Evolutionary conservation across 1,284 basidiomycete genomes (phyloP).

Genomic region (Heterobasidion irregulare): DNA sequence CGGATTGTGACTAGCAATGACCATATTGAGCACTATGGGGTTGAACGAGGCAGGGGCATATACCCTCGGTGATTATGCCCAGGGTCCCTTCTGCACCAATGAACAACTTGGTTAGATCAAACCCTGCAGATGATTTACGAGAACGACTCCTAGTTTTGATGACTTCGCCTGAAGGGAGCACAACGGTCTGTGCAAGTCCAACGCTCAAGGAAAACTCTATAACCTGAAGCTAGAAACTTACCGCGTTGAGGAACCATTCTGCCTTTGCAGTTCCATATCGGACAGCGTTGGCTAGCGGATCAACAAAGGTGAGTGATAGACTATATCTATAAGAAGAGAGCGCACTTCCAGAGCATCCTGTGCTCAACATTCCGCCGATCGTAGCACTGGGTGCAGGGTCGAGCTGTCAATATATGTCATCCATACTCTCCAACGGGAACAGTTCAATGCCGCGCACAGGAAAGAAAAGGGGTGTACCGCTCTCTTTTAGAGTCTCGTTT

Average conservation of each 20-base stretch:
- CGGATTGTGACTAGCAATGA: constrained; percentile 45
- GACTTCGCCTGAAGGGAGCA: constrained; percentile 84
- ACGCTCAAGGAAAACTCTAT: neutral
- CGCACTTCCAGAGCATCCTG: constrained; percentile 73
- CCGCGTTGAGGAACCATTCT: constrained; percentile 63
- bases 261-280: constrained; percentile 49
- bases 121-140: constrained; percentile 86
- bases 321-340: constrained; percentile 2
- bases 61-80: constrained; percentile 88
- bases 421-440: neutral
- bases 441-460: constrained; percentile 44
- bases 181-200: constrained; percentile 56
- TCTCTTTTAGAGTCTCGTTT: constrained; percentile 64
- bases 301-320: neutral
- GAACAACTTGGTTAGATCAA: constrained; percentile 87
- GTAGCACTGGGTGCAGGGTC: constrained; percentile 78
- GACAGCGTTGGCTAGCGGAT: constrained; percentile 47
- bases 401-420: constrained; percentile 33
- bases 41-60: too few species aligned
- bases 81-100: constrained; percentile 93
- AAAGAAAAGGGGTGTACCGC: constrained; percentile 81
- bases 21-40: too few species aligned
- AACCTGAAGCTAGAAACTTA: constrained; percentile 19
- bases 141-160: constrained; percentile 88
- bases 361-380: constrained; percentile 89